phyloP scores from a whole-genome alignment of 208 protist genomes.

The Phytomonas francai region DNA sequence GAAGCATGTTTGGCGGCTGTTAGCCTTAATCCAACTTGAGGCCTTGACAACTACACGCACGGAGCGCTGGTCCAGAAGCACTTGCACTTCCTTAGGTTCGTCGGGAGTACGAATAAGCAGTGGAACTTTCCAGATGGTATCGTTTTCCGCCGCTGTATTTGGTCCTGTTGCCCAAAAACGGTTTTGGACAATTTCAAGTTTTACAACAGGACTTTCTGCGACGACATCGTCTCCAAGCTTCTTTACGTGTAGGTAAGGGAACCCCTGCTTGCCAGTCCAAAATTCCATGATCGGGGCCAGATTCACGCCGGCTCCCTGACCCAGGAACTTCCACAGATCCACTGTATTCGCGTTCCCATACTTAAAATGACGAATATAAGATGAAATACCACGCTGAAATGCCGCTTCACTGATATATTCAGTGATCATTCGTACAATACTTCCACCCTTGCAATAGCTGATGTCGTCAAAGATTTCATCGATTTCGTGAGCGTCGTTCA shows the following conservation, averaged over 20 bases:
- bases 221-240: neutral
- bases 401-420: slow-evolving; percentile 73
- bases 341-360: slow-evolving; percentile 66
- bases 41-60: slow-evolving; percentile 13
- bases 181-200: slow-evolving; percentile 25
- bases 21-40: slow-evolving; percentile 59
- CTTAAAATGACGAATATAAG: slow-evolving; percentile 75
- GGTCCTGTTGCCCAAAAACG: slow-evolving; percentile 40
- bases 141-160: slow-evolving; percentile 24
- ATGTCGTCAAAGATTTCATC: slow-evolving; percentile 93
- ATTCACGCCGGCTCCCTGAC: slow-evolving; percentile 42
- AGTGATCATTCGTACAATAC: slow-evolving; percentile 82
- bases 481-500: slow-evolving; percentile 80
- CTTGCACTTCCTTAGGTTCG: slow-evolving; percentile 9
- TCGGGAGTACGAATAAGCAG: slow-evolving; percentile 21
- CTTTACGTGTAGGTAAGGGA: slow-evolving; percentile 46
- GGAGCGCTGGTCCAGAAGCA: slow-evolving; percentile 16
- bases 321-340: slow-evolving; percentile 84
- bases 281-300: slow-evolving; percentile 48
- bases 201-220: slow-evolving; percentile 1
- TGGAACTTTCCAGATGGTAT: slow-evolving; percentile 67
- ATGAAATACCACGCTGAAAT: slow-evolving; percentile 64
- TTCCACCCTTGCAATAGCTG: slow-evolving; percentile 83
- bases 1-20: slow-evolving; percentile 60
- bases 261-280: slow-evolving; percentile 72